Evolutionary conservation across 148 eudicot species (phyloP), one percentile per base, ranked within the genome.

Genomic region (Fagopyrum esculentum): DNA sequence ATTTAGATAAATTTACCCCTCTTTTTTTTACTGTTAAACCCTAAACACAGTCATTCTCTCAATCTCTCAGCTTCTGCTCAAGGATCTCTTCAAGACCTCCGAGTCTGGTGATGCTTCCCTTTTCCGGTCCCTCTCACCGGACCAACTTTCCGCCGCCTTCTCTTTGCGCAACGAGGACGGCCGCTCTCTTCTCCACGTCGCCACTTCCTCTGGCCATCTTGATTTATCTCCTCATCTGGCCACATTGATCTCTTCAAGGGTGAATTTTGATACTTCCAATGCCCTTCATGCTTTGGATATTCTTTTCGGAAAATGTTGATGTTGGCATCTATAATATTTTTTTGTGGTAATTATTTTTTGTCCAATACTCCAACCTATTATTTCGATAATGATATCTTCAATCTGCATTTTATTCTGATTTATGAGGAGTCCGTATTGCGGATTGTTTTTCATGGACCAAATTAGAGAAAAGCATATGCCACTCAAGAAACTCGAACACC

Each of bases 161-260:
- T 85, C 92, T 81, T 89, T 92, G 61, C 84, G 90, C 29, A 90
- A 95, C 84, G 98, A 95, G 75, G 98, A 95, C 61, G 83, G 75
- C 51, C 97, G 98, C 45, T 89, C 98, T 35, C 93, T 90, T 57
- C 91, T 95, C 69, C 98, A 95, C 77, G 97, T 95, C 68, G 96
- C 97, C 76, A 79, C 84, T 45, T 87, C 99, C 52, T 86, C 87
- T 9, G 74, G 80, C 55, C 86, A 78, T 47, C 55, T 82, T 8
- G 44, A 95, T 88, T 97, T 91, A 7, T 63, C 54, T 9, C 19
- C 68, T 9, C 16, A 0, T 0, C 19, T 22, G 26, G 26, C 26
- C 26, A 22, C 26, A 0, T 22, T 22, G 26, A 22, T 22, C 26
- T 22, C 26, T 22, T 22, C 26, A 22, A 22, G 26, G 26, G 26